Base-by-base conservation (phyloP, 129 eudicot genomes). In the Glebionis coronaria region DNA sequence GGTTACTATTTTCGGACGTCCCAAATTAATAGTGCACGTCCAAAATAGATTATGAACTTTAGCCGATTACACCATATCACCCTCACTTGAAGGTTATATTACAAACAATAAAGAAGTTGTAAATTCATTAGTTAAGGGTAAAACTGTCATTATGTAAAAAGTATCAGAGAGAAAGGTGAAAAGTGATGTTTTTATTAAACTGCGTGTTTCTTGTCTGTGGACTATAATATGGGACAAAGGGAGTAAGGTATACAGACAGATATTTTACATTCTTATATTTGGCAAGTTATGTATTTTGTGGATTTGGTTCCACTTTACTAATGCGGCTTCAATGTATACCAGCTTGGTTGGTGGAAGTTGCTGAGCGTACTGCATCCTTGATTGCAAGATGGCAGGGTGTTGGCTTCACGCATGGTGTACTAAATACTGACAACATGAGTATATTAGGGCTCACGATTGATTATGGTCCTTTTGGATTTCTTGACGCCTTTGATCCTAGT, bases 341-440 rank as follows among this genome's bases (percentile, higher is more conserved):
- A 91, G 97, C 97, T 68, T 91, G 97, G 97, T 78, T 83, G 29
- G 97, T 88, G 79, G 97, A 91, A 88, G 88, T 88, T 75, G 90
- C 90, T 21, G 97, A 91, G 75, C 87, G 83, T 27, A 91, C 97
- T 7, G 97, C 97, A 55, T 80, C 94, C 56, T 63, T 88, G 79
- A 74, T 91, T 63, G 96, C 97, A 49, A 68, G 82, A 25, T 91
- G 97, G 97, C 97, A 91, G 81, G 97, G 97, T 61, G 94, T 91
- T 79, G 97, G 97, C 49, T 91, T 91, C 78, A 88, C 96, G 4
- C 97, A 91, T 63, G 97, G 97, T 45, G 97, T 91, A 63, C 80
- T 91, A 54, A 91, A 91, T 80, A 91, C 97, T 3, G 97, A 91
- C 70, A 91, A 91, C 80, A 91, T 91, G 96, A 91, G 97, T 42